These are phyloP conservation scores for Ceratonia siliqua DNA, from an alignment of 306 rosid species.

Conservation along the genomic window DNA sequence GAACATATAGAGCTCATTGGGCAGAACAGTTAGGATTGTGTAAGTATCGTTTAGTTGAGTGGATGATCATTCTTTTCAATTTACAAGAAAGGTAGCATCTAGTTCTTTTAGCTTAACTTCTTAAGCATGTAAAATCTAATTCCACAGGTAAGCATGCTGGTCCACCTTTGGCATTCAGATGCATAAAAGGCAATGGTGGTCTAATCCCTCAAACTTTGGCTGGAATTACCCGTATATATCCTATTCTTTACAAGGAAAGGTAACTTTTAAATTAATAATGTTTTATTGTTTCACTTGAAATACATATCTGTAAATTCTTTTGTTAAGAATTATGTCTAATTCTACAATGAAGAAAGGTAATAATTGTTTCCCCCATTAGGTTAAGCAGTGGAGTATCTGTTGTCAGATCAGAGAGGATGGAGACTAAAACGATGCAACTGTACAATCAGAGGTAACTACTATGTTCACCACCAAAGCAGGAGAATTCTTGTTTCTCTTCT, in stretches of 20 bases:
- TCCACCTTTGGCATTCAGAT: slow-evolving; percentile 80
- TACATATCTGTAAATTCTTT: background rate
- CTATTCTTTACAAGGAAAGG: slow-evolving; percentile 88
- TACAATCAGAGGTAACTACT: slow-evolving; percentile 67
- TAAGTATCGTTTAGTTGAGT: slow-evolving; percentile 43
- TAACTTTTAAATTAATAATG: slow-evolving; percentile 32
- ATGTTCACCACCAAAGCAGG: background rate
- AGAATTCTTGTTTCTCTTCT: background rate
- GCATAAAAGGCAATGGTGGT: slow-evolving; percentile 82
- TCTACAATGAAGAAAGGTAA: slow-evolving; percentile 22
- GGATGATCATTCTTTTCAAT: slow-evolving; percentile 27
- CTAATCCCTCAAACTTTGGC: slow-evolving; percentile 76
- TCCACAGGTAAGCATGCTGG: slow-evolving; percentile 64
- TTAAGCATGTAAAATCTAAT: slow-evolving; percentile 29
- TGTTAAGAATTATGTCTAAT: slow-evolving; percentile 21
- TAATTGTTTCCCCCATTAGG: slow-evolving; percentile 46
- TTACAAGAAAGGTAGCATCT: slow-evolving; percentile 15
- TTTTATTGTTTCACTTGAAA: slow-evolving; percentile 22
- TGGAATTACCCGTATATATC: slow-evolving; percentile 80
- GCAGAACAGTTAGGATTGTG: slow-evolving; percentile 83
- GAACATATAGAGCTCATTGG: slow-evolving; percentile 94
- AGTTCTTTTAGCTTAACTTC: slow-evolving; percentile 31
- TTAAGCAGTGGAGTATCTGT: slow-evolving; percentile 66
- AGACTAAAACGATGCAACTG: slow-evolving; percentile 54
- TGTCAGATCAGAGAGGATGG: slow-evolving; percentile 87